Conservation (phyloP, 31 red algal genomes). For the Asparagopsis taxiformis region DNA sequence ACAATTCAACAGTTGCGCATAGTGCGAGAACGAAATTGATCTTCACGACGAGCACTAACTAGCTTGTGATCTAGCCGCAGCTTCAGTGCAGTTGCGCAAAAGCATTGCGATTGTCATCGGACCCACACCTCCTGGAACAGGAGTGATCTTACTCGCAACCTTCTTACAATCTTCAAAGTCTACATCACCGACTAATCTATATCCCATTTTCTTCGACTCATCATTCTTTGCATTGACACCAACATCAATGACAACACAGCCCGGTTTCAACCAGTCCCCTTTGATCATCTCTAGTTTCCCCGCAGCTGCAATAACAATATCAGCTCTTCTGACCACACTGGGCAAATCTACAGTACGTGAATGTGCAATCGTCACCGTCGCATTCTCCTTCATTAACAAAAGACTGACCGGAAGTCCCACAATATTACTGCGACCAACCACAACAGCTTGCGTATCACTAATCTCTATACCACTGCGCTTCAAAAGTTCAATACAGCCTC, state of each 20-base stretch:
- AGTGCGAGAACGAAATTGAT: no score
- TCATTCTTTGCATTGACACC: slow-evolving; percentile 88
- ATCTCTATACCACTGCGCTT: slow-evolving; percentile 61
- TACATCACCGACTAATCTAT: slow-evolving; percentile 92
- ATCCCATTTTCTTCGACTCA: slow-evolving; percentile 57
- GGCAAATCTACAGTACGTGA: slow-evolving; percentile 74
- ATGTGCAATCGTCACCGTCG: slow-evolving; percentile 94
- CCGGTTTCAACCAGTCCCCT: slow-evolving; percentile 83
- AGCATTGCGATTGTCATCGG: slow-evolving; percentile 99
- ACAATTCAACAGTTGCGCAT: no score
- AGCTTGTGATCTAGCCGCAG: no score
- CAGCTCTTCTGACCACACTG: slow-evolving; percentile 59
- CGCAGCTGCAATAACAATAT: slow-evolving; percentile 90
- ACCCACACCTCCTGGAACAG: slow-evolving; percentile 97
- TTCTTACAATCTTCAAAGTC: slow-evolving; percentile 70
- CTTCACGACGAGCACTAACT: no score
- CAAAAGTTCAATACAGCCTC: slow-evolving; percentile 85
- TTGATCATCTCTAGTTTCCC: slow-evolving; percentile 78
- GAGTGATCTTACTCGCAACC: slow-evolving; percentile 74
- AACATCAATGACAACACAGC: slow-evolving; percentile 93
- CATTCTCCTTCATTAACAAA: slow-evolving; percentile 79
- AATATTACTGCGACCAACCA: slow-evolving; percentile 93
- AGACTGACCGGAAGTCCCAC: slow-evolving; percentile 88
- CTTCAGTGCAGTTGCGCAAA: slow-evolving; percentile 62
- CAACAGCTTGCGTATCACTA: slow-evolving; percentile 81